phyloP scores from a whole-genome alignment of 2,329 filamentous ascomycete genomes.

The Aspergillus sp. region DNA sequence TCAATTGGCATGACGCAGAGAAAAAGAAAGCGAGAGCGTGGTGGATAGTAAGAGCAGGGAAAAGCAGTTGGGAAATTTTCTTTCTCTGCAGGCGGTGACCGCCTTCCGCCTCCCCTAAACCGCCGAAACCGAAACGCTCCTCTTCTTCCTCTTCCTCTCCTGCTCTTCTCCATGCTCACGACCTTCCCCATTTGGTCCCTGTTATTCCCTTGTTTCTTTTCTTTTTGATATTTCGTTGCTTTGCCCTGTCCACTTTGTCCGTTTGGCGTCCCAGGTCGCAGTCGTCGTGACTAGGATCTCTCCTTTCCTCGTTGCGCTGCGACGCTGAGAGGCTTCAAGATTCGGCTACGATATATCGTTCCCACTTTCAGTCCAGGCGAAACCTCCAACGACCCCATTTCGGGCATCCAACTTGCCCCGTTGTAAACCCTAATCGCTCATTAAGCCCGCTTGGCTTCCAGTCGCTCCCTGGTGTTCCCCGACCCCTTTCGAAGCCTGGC shows the following conservation, averaged over 20 bases:
- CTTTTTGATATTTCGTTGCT: constrained; percentile 6
- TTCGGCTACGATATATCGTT: not conserved
- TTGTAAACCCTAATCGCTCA: constrained; percentile 3
- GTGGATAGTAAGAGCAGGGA: not conserved
- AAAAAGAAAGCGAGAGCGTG: not conserved
- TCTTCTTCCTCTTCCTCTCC: constrained; percentile 3
- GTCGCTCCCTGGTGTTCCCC: not conserved
- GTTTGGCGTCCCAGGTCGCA: constrained; percentile 8
- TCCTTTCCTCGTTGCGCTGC: constrained; percentile 3
- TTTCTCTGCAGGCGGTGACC: not conserved
- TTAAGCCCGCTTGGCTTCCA: not conserved
- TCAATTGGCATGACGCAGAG: too few relatives aligned
- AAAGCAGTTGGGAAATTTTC: not conserved
- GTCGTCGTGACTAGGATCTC: constrained; percentile 8
- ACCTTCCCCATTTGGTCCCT: constrained; percentile 5
- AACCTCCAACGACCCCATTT: constrained; percentile 2
- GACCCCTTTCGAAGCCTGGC: constrained; percentile 6
- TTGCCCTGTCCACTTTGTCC: constrained; percentile 9
- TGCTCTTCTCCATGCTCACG: constrained; percentile 4
- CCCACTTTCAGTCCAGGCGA: constrained; percentile 1
- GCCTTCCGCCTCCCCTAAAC: constrained; percentile 2
- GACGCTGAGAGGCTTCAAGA: constrained; percentile 7
- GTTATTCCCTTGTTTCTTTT: constrained; percentile 7
- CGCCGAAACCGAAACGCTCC: not conserved
- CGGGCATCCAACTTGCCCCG: not conserved